These are phyloP conservation scores for Trichosporon asahii DNA, from an alignment of 1,284 basidiomycete species.

Conservation along the genomic window DNA sequence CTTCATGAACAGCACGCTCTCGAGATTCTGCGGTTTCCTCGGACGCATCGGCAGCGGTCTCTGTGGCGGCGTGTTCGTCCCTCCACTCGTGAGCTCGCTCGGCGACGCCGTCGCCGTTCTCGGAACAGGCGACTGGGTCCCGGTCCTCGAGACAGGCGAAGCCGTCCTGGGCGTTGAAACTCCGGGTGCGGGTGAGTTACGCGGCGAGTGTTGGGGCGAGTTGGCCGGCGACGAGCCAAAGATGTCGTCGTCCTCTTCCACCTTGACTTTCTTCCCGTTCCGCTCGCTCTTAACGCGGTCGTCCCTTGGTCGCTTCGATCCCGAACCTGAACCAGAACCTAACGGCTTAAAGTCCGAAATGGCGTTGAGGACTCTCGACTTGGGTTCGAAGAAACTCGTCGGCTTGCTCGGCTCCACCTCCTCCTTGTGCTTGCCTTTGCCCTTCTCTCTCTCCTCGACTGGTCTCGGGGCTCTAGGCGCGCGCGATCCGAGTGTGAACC, in stretches of 20 bases:
- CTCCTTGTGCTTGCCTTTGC: background rate
- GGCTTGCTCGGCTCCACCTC: background rate
- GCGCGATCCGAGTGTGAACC: background rate
- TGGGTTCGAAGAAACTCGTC: constrained; percentile 1
- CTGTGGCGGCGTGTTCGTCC: background rate
- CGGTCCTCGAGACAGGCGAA: background rate
- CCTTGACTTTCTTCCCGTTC: background rate
- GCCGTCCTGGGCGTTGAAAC: too few relatives aligned
- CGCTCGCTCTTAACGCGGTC: background rate
- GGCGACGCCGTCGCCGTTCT: background rate
- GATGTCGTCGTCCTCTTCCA: background rate
- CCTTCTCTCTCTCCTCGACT: background rate
- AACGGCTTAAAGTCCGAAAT: constrained; percentile 2
- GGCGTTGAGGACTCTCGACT: background rate
- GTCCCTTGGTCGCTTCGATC: background rate
- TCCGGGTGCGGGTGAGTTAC: too few relatives aligned
- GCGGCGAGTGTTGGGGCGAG: background rate
- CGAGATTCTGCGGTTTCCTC: constrained; percentile 15
- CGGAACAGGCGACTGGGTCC: background rate
- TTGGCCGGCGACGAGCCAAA: background rate
- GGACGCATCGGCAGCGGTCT: background rate
- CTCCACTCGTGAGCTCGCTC: too few relatives aligned
- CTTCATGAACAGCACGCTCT: constrained; percentile 30
- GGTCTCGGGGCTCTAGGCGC: background rate
- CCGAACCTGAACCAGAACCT: background rate